These are phyloP conservation scores for Colletotrichum kahawae DNA, from an alignment of 2,329 filamentous ascomycete species.

Conservation along the genomic window DNA sequence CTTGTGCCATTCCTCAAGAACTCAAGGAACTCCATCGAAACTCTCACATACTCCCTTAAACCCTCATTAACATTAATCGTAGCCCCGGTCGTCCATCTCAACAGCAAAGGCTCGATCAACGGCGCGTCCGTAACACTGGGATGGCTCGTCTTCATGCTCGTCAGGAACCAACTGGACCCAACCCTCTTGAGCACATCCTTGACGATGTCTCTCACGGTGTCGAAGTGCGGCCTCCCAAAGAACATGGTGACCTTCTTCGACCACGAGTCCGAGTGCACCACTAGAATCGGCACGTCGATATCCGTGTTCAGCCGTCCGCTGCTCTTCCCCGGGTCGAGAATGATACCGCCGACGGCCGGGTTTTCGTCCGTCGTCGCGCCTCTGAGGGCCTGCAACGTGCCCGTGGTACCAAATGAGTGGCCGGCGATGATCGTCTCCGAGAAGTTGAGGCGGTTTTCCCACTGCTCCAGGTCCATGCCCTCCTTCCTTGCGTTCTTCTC, in stretches of 20 bases:
- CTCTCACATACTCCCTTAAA: slow-evolving; percentile 63
- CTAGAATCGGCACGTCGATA: slow-evolving; percentile 61
- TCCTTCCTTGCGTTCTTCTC: slow-evolving; percentile 51
- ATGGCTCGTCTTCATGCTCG: slow-evolving; percentile 60
- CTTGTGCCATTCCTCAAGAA: slow-evolving; percentile 48
- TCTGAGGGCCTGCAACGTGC: slow-evolving; percentile 62
- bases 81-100: slow-evolving; percentile 66
- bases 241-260: slow-evolving; percentile 61
- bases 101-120: slow-evolving; percentile 64
- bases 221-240: slow-evolving; percentile 68
- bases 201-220: slow-evolving; percentile 60
- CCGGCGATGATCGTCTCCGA: slow-evolving; percentile 62
- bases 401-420: slow-evolving; percentile 71
- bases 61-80: slow-evolving; percentile 61
- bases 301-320: slow-evolving; percentile 66
- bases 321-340: slow-evolving; percentile 70
- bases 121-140: slow-evolving; percentile 72
- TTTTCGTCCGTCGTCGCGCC: slow-evolving; percentile 41
- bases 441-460: slow-evolving; percentile 58
- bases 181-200: slow-evolving; percentile 43
- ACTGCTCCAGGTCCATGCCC: slow-evolving; percentile 51
- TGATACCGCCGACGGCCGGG: slow-evolving; percentile 63
- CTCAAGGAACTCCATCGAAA: slow-evolving; percentile 61
- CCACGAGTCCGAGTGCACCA: slow-evolving; percentile 71
- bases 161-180: slow-evolving; percentile 58